Percentiles rank a stretch among this genome's conserved stretches.
phyloP scores from a whole-genome alignment of 495 filamentous ascomycete species.

The Talaromyces proteolyticus region DNA sequence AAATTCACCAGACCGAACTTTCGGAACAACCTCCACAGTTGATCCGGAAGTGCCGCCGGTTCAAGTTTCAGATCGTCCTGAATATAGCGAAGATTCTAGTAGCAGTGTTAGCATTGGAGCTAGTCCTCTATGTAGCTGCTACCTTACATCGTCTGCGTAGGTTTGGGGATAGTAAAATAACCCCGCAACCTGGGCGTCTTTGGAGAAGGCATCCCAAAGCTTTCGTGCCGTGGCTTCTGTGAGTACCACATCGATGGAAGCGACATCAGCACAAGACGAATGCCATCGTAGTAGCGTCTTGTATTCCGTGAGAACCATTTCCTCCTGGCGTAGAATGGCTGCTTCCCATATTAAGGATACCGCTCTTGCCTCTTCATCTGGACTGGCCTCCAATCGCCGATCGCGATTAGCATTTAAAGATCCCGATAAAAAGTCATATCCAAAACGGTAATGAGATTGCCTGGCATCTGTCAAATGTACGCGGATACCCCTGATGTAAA shows the following conservation, averaged over 20 bases:
- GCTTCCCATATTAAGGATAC: background rate
- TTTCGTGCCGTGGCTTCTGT: background rate
- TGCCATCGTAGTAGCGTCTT: background rate
- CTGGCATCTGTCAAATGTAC: background rate
- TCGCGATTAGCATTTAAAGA: background rate
- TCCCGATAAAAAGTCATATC: background rate
- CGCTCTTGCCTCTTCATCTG: background rate
- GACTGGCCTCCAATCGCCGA: background rate
- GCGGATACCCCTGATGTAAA: slow-evolving; percentile 2
- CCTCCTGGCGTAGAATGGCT: background rate
- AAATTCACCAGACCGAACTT: background rate
- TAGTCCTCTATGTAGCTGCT: background rate
- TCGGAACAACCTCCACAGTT: background rate
- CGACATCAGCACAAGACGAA: background rate
- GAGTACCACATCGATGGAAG: background rate
- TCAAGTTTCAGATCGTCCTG: background rate
- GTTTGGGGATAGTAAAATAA: background rate
- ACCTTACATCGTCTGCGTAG: background rate
- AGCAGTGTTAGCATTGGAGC: background rate
- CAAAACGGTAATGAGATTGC: background rate
- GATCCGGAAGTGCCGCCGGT: background rate
- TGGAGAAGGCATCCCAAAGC: background rate
- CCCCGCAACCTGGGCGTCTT: background rate
- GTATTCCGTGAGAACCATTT: background rate
- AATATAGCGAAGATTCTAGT: background rate